Base-by-base conservation (phyloP, 148 eudicot genomes). In the Arbutus unedo region DNA sequence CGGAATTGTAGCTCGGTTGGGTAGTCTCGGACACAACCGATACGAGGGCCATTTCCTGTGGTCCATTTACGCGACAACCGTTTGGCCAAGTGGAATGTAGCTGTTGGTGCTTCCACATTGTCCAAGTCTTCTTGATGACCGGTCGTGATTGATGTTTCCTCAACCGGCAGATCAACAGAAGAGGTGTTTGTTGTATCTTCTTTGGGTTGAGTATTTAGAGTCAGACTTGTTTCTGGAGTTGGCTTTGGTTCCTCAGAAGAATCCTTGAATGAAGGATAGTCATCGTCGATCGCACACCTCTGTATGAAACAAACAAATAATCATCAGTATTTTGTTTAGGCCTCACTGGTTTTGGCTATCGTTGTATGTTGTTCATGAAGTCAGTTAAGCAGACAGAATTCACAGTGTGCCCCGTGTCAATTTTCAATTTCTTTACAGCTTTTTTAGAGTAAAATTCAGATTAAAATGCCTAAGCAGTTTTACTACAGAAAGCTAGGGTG, bases 1-100 rank as follows among this genome's bases (percentile, higher is more conserved):
- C 89, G 96, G 73, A 84, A 90, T 76, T 93, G 98, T 25, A 94
- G 84, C 81, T 94, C 94, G 49, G 90, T 76, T 13, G 98, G 98
- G 84, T 94, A 94, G 84, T 94, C 98, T 74, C 96, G 81, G 25
- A 94, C 98, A 84, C 98, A 94, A 0, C 98, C 93, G 47, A 94
- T 94, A 41, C 98, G 88, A 8, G 98, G 94, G 2, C 98, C 96
- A 11, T 88, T 72, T 54, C 94, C 94, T 6, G 93, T 91, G 67
- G 89, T 85, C 98, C 98, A 94, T 81, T 91, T 94, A 86, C 93
- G 89, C 5, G 98, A 93, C 88, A 94, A 80, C 43, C 87, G 92
- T 66, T 85, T 89, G 55, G 91, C 84, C 48, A 91, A 66, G 81
- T 80, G 51, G 83, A 87, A 91, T 4, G 25, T 79, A 8, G 87